Evolutionary conservation across 2,329 filamentous ascomycete genomes (phyloP).

Genomic region (Fusarium metavorans): DNA sequence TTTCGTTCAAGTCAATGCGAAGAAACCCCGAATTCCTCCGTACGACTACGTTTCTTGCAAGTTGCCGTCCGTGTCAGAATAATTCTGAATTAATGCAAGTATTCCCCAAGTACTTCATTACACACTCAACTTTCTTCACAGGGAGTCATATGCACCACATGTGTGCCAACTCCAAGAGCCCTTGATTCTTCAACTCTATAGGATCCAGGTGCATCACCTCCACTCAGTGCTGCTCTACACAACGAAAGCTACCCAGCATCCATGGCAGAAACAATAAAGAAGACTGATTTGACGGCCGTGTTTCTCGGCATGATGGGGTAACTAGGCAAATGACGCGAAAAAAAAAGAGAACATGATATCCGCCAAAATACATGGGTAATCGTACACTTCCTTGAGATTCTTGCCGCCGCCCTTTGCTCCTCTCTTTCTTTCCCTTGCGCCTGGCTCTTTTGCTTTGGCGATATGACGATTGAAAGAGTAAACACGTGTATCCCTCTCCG

Average conservation of each 20-base stretch:
- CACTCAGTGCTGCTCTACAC: not conserved
- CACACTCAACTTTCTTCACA: not conserved
- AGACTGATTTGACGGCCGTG: constrained; percentile 10
- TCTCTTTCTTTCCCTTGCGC: constrained; percentile 18
- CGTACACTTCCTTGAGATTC: constrained; percentile 18
- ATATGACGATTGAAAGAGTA: constrained; percentile 4
- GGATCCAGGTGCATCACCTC: not conserved
- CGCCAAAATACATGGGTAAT: constrained; percentile 31
- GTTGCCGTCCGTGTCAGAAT: not conserved
- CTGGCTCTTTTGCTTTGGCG: constrained; percentile 8
- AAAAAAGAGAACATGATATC: constrained; percentile 22
- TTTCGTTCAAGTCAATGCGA: not conserved
- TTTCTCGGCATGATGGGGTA: constrained; percentile 13
- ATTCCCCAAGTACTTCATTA: not conserved
- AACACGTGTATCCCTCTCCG: not conserved
- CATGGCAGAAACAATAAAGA: not conserved
- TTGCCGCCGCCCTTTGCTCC: not conserved
- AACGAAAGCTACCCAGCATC: not conserved
- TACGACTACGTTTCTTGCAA: not conserved
- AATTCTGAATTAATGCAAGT: not conserved
- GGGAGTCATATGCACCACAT: not conserved
- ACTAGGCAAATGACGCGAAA: constrained; percentile 6
- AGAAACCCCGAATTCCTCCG: not conserved
- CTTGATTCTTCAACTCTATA: not conserved
- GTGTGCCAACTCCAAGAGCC: not conserved